These are phyloP conservation scores for Eucalyptus marginata DNA, from an alignment of 345 rosid genomes.

Conservation along the genomic window DNA sequence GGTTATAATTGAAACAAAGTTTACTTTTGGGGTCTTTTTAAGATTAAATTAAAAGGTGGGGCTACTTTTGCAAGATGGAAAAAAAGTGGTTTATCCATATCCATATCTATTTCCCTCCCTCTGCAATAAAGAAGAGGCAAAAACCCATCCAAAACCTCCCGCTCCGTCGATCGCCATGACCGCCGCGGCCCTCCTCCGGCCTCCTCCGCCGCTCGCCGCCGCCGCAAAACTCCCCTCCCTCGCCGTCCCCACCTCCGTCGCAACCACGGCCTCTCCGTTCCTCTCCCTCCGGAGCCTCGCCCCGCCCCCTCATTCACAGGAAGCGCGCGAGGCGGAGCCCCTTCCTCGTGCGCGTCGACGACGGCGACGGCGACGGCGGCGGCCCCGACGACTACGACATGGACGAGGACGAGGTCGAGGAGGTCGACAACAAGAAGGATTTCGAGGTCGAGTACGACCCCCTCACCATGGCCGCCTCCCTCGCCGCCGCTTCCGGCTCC, in stretches of 20 bases:
- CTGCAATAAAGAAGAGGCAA: background rate
- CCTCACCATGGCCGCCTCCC: background rate
- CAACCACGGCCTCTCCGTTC: background rate
- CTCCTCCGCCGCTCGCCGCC: slow-evolving; percentile 2
- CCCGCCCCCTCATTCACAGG: slow-evolving; percentile 2
- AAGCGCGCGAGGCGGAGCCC: slow-evolving; percentile 11
- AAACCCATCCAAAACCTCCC: slow-evolving; percentile 10
- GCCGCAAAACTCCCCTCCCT: background rate
- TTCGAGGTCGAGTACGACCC: slow-evolving; percentile 87
- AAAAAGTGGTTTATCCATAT: background rate
- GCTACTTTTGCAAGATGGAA: background rate
- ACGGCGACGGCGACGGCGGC: slow-evolving; percentile 56
- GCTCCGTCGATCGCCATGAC: background rate
- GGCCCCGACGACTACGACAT: slow-evolving; percentile 67
- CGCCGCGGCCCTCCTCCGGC: background rate
- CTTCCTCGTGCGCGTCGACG: slow-evolving; percentile 53
- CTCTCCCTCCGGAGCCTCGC: background rate
- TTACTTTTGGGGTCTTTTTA: background rate
- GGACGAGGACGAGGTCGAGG: slow-evolving; percentile 83
- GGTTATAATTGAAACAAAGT: background rate
- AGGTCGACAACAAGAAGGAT: slow-evolving; percentile 83
- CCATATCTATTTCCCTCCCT: background rate
- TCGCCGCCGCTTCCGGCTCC: background rate
- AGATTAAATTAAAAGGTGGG: background rate
- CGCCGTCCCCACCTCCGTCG: background rate